Evolutionary conservation across 208 protist genomes (phyloP), one percentile per base, ranked within the genome.

Genomic region (Plasmodiophora brassicae): DNA sequence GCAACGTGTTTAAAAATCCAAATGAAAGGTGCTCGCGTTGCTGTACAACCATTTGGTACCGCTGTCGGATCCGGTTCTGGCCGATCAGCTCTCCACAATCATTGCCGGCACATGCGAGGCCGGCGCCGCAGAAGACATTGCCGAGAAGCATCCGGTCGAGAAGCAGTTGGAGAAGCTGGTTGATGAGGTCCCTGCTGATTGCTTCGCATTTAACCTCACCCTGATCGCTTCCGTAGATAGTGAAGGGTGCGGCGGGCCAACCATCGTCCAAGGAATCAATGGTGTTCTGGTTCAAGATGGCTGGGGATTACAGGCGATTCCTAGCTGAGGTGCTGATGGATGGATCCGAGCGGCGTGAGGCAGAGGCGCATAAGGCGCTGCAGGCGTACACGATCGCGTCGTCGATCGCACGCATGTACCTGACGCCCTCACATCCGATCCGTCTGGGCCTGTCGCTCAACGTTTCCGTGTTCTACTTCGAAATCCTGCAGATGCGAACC

Each of bases 221-320:
- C n/a, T n/a, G n/a, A n/a, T n/a, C n/a, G n/a, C n/a, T n/a, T n/a
- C n/a, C n/a, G n/a, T n/a, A n/a, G n/a, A n/a, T n/a, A n/a, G n/a
- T n/a, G n/a, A n/a, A n/a, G n/a, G n/a, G n/a, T n/a, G n/a, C n/a
- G n/a, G n/a, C 5, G 20, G 5, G 14, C n/a, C 32, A 5, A 32
- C 14, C n/a, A 32, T 78, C 65, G n/a, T 44, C 10, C n/a, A 78
- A 78, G 41, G 65, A 78, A 78, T 78, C 65, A 5, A n/a, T 78
- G 32, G 65, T 78, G n/a, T 78, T 78, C n/a, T 78, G 65, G 65
- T 78, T 44, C n/a, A 78, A 78, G 65, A 78, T 78, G 65, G n/a
- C n/a, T 8, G 65, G 65, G 5, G 65, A 78, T 78, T 78, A 78
- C n/a, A 5, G n/a, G n/a, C 5, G 65, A 36, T 78, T 78, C 65